Evolutionary conservation across 345 rosid species (phyloP), one percentile per base, ranked within the genome.

Genomic region (Turnera subulata): DNA sequence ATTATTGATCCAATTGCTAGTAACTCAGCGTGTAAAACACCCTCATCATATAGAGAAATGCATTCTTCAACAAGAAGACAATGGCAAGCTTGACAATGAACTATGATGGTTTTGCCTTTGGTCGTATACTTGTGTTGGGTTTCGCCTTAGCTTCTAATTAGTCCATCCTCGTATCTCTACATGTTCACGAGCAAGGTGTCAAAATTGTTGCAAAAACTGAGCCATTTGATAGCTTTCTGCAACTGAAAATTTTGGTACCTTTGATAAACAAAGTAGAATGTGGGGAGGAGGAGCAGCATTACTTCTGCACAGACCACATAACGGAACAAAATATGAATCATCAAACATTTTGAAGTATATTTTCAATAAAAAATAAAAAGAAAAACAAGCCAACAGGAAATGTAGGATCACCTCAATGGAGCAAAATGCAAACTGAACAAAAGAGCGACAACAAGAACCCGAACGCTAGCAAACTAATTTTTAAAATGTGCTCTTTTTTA

Each of bases 221-320:
- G 60, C 45, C 47, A 64, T 40, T 43, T 6, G 19, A 33, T 21
- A 44, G 21, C 11, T 8, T 49, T 32, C 10, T 18, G 17, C 35
- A 50, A 66, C 53, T 4, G 56, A 50, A 26, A 40, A 40, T n/a
- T n/a, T n/a, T 6, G 11, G 49, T 72, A 87, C 99, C 95, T 81
- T 69, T 85, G 91, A 65, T 86, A 59, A 49, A 82, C 73, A 29
- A 87, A 73, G 68, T 88, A 90, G 79, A 94, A 80, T 62, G 90
- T 44, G 5, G 99, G 99, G 52, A 88, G 89, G 72, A 88, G 71
- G 93, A 90, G 85, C 85, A 85, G 55, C 44, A 82, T 82, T 79
- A 85, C 78, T 88, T 88, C 96, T 88, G 95, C 82, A 81, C 6
- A 18, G 24, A 69, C 49, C 46, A n/a, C n/a, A 60, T 55, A 59